phyloP scores from a whole-genome alignment of 2,329 filamentous ascomycete genomes.

The Teratosphaeria zuluensis region DNA sequence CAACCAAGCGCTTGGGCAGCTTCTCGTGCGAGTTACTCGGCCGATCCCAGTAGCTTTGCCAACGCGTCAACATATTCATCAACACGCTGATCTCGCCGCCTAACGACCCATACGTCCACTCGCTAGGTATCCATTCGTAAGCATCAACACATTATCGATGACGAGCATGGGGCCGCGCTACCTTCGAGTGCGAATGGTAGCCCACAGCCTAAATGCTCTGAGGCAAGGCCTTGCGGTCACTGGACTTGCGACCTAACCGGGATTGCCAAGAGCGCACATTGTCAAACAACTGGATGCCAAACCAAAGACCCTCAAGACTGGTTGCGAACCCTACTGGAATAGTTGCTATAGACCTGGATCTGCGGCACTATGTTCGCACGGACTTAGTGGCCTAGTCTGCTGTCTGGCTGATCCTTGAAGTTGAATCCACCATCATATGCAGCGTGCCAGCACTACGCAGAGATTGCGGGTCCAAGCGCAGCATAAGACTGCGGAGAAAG shows the following conservation, averaged over 20 bases:
- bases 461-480: not conserved
- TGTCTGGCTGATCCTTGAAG: not conserved
- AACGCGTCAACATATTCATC: not conserved
- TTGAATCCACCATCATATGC: not conserved
- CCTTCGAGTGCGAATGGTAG: too few species aligned
- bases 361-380: not conserved
- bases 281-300: too few species aligned
- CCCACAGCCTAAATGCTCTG: too few species aligned
- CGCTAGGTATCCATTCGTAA: not conserved
- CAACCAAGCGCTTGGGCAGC: not conserved
- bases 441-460: not conserved
- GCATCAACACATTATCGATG: not conserved
- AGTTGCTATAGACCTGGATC: too few species aligned
- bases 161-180: not conserved
- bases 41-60: not conserved
- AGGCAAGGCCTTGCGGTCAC: too few species aligned
- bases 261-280: too few species aligned
- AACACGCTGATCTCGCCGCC: too few species aligned
- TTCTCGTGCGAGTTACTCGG: not conserved
- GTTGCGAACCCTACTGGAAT: too few species aligned
- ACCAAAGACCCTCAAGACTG: too few species aligned
- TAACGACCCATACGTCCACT: not conserved
- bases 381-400: not conserved
- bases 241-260: too few species aligned
- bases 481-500: not conserved